These are phyloP conservation scores for Chrysopogon serrulatus DNA, from an alignment of 176 grass and related monocot species.

Conservation along the genomic window DNA sequence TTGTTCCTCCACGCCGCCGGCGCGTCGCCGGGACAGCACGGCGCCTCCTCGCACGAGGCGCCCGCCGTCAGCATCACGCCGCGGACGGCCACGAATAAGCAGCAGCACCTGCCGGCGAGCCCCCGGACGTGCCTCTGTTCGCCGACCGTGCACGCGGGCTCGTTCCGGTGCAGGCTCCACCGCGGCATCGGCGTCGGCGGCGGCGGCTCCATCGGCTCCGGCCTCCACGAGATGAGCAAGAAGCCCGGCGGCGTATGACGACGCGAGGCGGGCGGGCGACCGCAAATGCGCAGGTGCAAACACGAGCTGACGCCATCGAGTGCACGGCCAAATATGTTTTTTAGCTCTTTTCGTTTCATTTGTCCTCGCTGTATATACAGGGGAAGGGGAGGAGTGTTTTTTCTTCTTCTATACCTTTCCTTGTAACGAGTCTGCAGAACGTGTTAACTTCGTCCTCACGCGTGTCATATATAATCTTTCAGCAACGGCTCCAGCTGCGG, in stretches of 20 bases:
- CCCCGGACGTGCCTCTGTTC: constrained; percentile 64
- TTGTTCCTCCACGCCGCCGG: constrained; percentile 4
- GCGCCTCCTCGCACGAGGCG: constrained; percentile 5
- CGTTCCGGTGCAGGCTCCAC: constrained; percentile 74
- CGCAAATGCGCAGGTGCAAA: not conserved
- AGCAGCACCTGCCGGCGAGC: constrained; percentile 24
- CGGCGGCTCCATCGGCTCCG: not conserved
- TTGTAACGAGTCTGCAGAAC: not conserved
- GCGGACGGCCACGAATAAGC: constrained; percentile 3
- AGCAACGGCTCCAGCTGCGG: not conserved
- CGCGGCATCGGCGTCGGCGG: constrained; percentile 26
- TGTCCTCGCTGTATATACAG: not conserved
- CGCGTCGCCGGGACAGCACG: not conserved
- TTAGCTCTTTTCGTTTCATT: not conserved
- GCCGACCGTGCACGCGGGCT: constrained; percentile 66
- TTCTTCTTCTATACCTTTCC: not conserved
- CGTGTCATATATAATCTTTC: not conserved
- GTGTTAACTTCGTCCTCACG: not conserved
- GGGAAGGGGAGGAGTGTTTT: not conserved
- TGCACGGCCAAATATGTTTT: not conserved
- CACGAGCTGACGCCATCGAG: not conserved
- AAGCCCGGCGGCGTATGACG: constrained; percentile 36
- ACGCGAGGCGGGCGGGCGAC: not conserved
- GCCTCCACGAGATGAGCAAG: constrained; percentile 41
- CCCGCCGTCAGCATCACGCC: constrained; percentile 29